Conservation (phyloP, 2,329 filamentous ascomycete species). For the Colletotrichum sp. region DNA sequence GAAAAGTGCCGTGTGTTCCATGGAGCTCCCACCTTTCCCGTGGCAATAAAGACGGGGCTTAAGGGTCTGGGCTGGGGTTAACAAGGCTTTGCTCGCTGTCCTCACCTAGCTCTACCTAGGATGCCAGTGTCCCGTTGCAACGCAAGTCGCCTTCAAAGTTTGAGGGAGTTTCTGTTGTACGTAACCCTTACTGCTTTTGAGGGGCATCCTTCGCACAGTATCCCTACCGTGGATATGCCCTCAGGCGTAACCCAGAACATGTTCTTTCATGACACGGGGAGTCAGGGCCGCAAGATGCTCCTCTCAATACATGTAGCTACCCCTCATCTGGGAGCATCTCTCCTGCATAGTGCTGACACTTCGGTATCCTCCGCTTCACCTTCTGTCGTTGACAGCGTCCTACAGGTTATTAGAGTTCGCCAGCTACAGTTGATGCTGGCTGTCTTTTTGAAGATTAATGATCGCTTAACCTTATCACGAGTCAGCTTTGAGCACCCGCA, state of each 20-base stretch:
- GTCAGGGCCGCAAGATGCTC: background rate
- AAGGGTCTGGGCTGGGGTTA: background rate
- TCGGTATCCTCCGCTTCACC: background rate
- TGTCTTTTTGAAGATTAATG: background rate
- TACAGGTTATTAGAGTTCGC: background rate
- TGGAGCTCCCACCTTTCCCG: background rate
- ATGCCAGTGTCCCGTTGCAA: background rate
- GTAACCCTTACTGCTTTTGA: background rate
- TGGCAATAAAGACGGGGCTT: background rate
- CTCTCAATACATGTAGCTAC: background rate
- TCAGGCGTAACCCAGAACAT: background rate
- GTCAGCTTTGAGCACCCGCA: background rate
- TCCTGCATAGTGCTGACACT: background rate
- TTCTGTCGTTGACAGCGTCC: background rate
- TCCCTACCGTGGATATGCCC: background rate
- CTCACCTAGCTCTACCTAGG: background rate
- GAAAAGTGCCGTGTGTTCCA: background rate
- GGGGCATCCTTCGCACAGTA: background rate
- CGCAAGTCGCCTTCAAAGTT: background rate
- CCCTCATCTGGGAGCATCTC: background rate
- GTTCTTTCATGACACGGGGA: background rate
- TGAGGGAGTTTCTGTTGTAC: background rate
- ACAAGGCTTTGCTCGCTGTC: background rate
- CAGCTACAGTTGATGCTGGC: background rate
- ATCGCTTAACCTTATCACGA: background rate